These are phyloP conservation scores for Sclerotinia spermophila DNA, from an alignment of 2,329 filamentous ascomycete genomes.

Conservation along the genomic window DNA sequence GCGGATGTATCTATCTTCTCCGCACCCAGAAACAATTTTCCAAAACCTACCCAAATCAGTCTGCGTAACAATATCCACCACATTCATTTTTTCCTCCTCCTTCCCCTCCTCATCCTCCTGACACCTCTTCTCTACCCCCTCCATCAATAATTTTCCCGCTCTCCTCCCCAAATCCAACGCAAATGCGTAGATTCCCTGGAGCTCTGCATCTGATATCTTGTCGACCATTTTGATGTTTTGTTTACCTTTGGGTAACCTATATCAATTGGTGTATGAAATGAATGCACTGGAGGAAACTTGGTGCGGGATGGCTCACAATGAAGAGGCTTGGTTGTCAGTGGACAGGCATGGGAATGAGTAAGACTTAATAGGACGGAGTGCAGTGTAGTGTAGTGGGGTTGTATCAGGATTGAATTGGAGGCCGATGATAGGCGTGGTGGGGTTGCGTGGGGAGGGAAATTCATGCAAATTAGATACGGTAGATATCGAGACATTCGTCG, in stretches of 20 bases:
- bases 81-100: slow-evolving; percentile 63
- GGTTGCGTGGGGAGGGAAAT: neutral
- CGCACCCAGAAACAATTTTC: neutral
- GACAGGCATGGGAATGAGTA: neutral
- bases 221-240: neutral
- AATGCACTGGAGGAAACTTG: neutral
- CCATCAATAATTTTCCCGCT: slow-evolving; percentile 64
- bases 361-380: neutral
- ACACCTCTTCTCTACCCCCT: slow-evolving; percentile 53
- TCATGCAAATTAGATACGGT: neutral
- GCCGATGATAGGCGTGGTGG: slow-evolving; percentile 11
- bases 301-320: neutral
- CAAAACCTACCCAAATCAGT: slow-evolving; percentile 61
- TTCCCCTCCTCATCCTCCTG: slow-evolving; percentile 32
- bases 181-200: slow-evolving; percentile 66
- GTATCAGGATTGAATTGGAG: neutral
- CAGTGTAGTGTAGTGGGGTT: slow-evolving; percentile 5
- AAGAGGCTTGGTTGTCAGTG: neutral
- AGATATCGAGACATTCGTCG: neutral
- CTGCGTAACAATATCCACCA: slow-evolving; percentile 75
- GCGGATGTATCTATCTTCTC: neutral
- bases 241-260: neutral
- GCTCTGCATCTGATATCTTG: slow-evolving; percentile 40
- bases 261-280: neutral
- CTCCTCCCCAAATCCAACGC: slow-evolving; percentile 66